phyloP scores from a whole-genome alignment of 129 eudicot species.

The carrot (Daucus carota) region DNA sequence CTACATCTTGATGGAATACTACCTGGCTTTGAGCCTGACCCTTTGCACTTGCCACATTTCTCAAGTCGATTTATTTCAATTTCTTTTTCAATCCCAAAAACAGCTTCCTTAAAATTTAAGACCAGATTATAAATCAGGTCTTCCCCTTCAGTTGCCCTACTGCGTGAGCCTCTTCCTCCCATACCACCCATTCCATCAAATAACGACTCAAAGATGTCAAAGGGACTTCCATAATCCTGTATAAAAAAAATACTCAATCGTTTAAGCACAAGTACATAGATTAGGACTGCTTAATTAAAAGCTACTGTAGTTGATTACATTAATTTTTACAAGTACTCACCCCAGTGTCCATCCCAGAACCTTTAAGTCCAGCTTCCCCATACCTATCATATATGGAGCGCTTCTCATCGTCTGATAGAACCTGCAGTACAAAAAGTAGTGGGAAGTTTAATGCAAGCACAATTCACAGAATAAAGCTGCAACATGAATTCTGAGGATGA shows the following conservation, averaged over 20 bases:
- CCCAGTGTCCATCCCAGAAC: conserved; percentile 77
- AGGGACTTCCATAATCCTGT: conserved; percentile 94
- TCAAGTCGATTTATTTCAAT: conserved; percentile 77
- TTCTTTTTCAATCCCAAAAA: conserved; percentile 86
- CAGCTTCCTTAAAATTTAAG: conserved; percentile 81
- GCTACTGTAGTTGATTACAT: background rate
- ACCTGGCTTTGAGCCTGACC: conserved; percentile 91
- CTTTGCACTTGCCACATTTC: conserved; percentile 67
- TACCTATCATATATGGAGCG: conserved; percentile 90
- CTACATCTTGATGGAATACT: conserved; percentile 51
- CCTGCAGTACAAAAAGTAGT: conserved; percentile 39
- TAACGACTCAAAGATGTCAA: conserved; percentile 71
- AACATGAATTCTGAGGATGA: background rate
- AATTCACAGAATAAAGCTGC: background rate
- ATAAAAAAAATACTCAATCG: background rate
- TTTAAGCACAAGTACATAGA: background rate
- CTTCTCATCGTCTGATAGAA: conserved; percentile 90
- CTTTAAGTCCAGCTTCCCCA: conserved; percentile 97
- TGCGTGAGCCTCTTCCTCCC: conserved; percentile 72
- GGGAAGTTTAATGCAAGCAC: background rate
- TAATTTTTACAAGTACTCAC: conserved; percentile 36
- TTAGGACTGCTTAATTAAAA: background rate
- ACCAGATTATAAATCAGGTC: conserved; percentile 72
- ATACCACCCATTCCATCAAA: conserved; percentile 85
- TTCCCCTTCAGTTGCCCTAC: conserved; percentile 72